These are phyloP conservation scores for Oryza glaberrima DNA, from an alignment of 176 grass and related monocot species.

Conservation along the genomic window DNA sequence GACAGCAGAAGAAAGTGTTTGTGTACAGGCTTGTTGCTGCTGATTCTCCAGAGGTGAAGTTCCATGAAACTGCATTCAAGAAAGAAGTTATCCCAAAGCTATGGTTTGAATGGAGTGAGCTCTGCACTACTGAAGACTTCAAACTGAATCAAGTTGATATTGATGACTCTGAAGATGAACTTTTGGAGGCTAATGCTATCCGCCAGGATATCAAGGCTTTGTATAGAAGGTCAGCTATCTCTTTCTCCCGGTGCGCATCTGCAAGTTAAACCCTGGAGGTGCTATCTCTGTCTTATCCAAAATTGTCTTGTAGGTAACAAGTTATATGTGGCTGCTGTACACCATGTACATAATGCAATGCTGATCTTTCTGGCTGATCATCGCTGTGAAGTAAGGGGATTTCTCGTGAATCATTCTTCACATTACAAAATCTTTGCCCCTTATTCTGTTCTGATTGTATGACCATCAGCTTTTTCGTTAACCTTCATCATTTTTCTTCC, in stretches of 20 bases:
- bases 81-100: constrained; percentile 91
- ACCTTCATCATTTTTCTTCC: constrained; percentile 6
- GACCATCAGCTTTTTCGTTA: background rate
- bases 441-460: background rate
- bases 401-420: background rate
- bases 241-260: background rate
- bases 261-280: background rate
- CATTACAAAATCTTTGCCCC: background rate
- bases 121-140: constrained; percentile 60
- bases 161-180: constrained; percentile 59
- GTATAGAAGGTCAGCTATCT: constrained; percentile 69
- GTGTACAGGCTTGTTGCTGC: constrained; percentile 88
- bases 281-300: background rate
- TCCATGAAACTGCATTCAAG: constrained; percentile 67
- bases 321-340: constrained; percentile 3
- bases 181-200: constrained; percentile 64
- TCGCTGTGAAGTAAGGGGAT: constrained; percentile 38
- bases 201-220: constrained; percentile 74
- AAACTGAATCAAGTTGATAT: constrained; percentile 63
- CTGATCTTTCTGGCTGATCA: background rate
- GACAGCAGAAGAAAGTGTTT: constrained; percentile 83
- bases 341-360: constrained; percentile 43
- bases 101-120: constrained; percentile 97
- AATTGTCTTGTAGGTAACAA: constrained; percentile 30
- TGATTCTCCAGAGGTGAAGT: constrained; percentile 64